Percentiles rank a stretch among this genome's conserved stretches.
Evolutionary conservation across 106 monocot genomes (phyloP).

Genomic region (Phalaenopsis equestris): DNA sequence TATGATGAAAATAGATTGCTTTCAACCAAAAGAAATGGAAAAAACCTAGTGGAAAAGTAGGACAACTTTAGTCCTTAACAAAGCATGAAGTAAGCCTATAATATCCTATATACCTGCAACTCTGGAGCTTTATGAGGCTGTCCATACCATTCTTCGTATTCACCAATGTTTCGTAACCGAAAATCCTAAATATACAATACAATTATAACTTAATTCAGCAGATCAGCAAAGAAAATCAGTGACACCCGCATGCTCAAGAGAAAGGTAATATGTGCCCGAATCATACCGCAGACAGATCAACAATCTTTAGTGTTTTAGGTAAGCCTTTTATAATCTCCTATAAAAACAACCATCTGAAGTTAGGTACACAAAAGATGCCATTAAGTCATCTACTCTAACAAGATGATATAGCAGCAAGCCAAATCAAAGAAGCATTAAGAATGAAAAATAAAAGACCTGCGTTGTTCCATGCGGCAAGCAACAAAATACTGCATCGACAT

Average conservation of each 20-base stretch:
- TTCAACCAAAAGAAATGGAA: background rate
- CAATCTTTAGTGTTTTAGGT: slow-evolving; percentile 65
- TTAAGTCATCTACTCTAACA: background rate
- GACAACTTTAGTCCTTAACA: background rate
- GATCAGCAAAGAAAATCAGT: slow-evolving; percentile 1
- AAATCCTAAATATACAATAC: slow-evolving; percentile 60
- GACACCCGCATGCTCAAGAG: slow-evolving; percentile 3
- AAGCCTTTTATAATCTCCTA: slow-evolving; percentile 93
- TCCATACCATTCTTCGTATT: slow-evolving; percentile 95
- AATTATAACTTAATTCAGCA: background rate
- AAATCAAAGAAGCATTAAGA: background rate
- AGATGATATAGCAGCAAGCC: background rate
- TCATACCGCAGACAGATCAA: slow-evolving; percentile 97
- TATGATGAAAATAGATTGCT: background rate
- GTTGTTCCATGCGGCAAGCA: slow-evolving; percentile 99
- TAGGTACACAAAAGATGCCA: background rate
- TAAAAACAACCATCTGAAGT: slow-evolving; percentile 9
- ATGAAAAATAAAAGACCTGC: slow-evolving; percentile 41
- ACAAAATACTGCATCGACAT: slow-evolving; percentile 95
- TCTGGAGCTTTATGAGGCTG: slow-evolving; percentile 89
- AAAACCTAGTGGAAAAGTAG: background rate
- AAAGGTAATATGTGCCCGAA: slow-evolving; percentile 11
- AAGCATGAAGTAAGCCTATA: background rate
- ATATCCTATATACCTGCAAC: slow-evolving; percentile 48
- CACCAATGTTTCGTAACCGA: slow-evolving; percentile 59